Base-by-base conservation (phyloP, 2,329 filamentous ascomycete species). In the Epichloe sylvatica region DNA sequence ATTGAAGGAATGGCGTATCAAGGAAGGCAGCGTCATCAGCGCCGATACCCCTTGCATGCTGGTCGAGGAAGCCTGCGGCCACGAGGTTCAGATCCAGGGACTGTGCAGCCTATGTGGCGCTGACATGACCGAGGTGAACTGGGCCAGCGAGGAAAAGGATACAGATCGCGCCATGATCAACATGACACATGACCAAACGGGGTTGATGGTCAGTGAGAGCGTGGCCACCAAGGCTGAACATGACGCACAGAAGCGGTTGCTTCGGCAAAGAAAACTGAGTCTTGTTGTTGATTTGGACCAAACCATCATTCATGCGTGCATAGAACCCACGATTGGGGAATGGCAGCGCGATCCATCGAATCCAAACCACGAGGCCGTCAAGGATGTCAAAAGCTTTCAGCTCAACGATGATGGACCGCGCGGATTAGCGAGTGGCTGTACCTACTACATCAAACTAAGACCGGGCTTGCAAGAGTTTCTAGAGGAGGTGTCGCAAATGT, bases 381-480 rank as follows among this genome's bases (percentile, higher is more conserved):
- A 89, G 64, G 84, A 95, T 54, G 90, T 98, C 38, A 76, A 80
- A 59, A 80, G 81, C 54, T 98, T 98, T 62, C 87, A 96, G 69
- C 77, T 98, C 39, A 77, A 83, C 41, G 91, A 98, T 55, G 89
- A 96, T 58, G 84, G 83, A 1, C 83, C 83, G 2, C 78, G 81
- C 23, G 83, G 83, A 53, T 70, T 78, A 2, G 71, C 76, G 15
- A 75, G 78, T 45, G 83, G 82, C n/a, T 91, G 84, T 63, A 95
- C 85, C 77, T 98, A 98, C 67, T 98, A 97, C 67, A 94, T 98
- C 72, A 98, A 98, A 71, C 81, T 95, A 70, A 86, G 92, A 36
- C 92, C 92, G 0, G 89, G 90, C 3, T 70, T 97, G 46, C 74
- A 80, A 54, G 78, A 84, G 40, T 98, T 98, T 61, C 73, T 98